Evolutionary conservation across 306 rosid genomes (phyloP).

Genomic region (Malus orientalis): DNA sequence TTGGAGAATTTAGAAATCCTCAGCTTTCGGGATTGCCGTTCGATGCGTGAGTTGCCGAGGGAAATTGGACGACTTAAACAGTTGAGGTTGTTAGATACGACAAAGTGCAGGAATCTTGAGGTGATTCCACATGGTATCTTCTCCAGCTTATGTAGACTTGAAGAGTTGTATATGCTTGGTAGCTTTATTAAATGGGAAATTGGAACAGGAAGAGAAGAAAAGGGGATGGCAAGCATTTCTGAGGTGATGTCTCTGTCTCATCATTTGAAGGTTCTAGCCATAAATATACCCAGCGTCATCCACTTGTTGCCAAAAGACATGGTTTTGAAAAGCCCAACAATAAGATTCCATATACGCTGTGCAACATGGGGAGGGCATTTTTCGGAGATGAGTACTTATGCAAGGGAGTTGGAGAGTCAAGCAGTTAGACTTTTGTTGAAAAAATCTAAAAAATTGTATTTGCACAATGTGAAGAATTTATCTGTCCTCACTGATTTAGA

Average conservation of each 20-base stretch:
- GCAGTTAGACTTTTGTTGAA: too few species aligned
- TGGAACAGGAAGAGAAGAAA: not conserved
- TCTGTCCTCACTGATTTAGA: too few species aligned
- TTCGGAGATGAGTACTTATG: too few species aligned
- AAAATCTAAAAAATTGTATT: too few species aligned
- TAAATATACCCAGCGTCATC: fast-evolving
- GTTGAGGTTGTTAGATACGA: not conserved
- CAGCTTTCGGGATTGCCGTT: fast-evolving
- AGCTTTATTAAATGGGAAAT: not conserved
- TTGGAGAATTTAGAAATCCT: not conserved
- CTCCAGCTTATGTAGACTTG: not conserved
- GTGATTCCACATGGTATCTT: not conserved
- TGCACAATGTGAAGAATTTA: too few species aligned
- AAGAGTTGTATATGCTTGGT: not conserved
- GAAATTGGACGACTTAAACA: not conserved
- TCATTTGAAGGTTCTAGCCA: not conserved
- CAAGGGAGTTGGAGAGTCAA: too few species aligned
- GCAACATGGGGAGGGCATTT: too few species aligned
- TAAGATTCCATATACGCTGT: too few species aligned
- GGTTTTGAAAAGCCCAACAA: not conserved
- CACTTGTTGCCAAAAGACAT: not conserved
- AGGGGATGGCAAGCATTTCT: not conserved
- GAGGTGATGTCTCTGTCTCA: not conserved
- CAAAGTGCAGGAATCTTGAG: fast-evolving
- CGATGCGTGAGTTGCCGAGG: not conserved